Percentiles rank a stretch among this genome's conserved stretches.
phyloP scores from a whole-genome alignment of 345 rosid genomes.

The Lumnitzera littorea region DNA sequence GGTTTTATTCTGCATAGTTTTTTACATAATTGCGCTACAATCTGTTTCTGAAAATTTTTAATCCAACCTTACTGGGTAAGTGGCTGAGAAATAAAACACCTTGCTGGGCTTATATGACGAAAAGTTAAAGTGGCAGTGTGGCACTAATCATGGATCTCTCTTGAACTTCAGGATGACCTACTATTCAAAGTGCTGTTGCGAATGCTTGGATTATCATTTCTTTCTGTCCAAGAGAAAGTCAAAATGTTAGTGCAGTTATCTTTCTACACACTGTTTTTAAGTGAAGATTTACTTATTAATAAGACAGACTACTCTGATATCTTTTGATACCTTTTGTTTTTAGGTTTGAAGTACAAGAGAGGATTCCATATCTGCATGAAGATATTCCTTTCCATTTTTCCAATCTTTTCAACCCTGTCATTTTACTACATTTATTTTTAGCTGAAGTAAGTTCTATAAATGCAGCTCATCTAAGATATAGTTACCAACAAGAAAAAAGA shows the following conservation, averaged over 20 bases:
- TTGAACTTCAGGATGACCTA: conserved; percentile 61
- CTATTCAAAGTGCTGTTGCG: conserved; percentile 73
- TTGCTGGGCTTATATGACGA: conserved; percentile 1
- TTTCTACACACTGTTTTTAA: conserved; percentile 9
- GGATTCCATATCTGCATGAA: conserved; percentile 24
- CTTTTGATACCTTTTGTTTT: conserved; percentile 7
- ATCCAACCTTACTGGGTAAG: too few species aligned
- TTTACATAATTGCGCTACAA: too few species aligned
- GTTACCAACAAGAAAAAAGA: background rate
- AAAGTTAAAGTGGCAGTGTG: too few species aligned
- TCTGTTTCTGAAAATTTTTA: too few species aligned
- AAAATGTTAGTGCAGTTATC: conserved; percentile 7
- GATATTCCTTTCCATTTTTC: conserved; percentile 32
- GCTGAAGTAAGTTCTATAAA: conserved; percentile 45
- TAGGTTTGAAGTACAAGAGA: conserved; percentile 35
- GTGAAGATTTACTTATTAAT: conserved; percentile 1
- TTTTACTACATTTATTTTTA: conserved; percentile 65
- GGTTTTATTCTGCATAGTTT: too few species aligned
- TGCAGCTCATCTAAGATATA: background rate
- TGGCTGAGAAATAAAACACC: background rate
- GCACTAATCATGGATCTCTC: conserved; percentile 12
- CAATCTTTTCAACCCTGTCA: conserved; percentile 52
- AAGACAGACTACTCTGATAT: conserved; percentile 2
- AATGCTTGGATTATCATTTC: conserved; percentile 37
- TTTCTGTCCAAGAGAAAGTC: conserved; percentile 41